A percentile compares a stretch with the other conserved stretches of the same genome.
These are phyloP conservation scores for Paspalum vaginatum DNA, from an alignment of 176 grass and related monocot genomes.

Conservation along the genomic window DNA sequence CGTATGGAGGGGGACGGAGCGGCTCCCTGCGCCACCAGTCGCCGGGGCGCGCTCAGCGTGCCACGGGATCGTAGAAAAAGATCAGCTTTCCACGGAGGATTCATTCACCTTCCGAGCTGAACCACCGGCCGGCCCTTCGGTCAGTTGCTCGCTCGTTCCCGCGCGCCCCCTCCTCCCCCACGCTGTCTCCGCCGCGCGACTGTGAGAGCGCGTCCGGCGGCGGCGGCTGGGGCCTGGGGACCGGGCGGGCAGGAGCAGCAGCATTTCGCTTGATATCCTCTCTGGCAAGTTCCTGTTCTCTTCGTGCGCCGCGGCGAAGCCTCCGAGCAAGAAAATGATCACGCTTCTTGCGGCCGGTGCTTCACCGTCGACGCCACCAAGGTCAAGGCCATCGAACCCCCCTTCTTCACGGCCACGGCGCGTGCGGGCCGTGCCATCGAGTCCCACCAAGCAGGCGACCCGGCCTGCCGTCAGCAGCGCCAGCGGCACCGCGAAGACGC, in stretches of 20 bases:
- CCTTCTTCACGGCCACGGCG: conserved; percentile 33
- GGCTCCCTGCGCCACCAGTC: conserved; percentile 45
- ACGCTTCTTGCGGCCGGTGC: conserved; percentile 29
- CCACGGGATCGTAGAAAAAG: conserved; percentile 37
- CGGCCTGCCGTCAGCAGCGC: not conserved
- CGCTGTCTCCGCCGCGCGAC: conserved; percentile 17
- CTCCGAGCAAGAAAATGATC: conserved; percentile 12
- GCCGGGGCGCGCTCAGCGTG: not conserved
- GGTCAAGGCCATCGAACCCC: not conserved
- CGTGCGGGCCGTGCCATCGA: conserved; percentile 18
- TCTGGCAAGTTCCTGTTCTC: conserved; percentile 38
- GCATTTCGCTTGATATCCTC: conserved; percentile 44
- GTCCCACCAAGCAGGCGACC: conserved; percentile 27
- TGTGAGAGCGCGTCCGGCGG: conserved; percentile 20
- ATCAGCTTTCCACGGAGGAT: conserved; percentile 26
- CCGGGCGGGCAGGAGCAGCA: not conserved
- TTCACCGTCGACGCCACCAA: conserved; percentile 25
- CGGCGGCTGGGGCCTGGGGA: conserved; percentile 10
- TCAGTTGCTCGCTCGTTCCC: conserved; percentile 15
- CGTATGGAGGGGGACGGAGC: conserved; percentile 32
- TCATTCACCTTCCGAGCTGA: conserved; percentile 22
- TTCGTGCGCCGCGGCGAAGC: conserved; percentile 20
- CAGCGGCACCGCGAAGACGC: conserved; percentile 12
- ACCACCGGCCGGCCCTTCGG: not conserved
- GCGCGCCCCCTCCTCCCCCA: conserved; percentile 4